Base-by-base conservation (phyloP, 345 rosid species). In the Heritiera fomes region DNA sequence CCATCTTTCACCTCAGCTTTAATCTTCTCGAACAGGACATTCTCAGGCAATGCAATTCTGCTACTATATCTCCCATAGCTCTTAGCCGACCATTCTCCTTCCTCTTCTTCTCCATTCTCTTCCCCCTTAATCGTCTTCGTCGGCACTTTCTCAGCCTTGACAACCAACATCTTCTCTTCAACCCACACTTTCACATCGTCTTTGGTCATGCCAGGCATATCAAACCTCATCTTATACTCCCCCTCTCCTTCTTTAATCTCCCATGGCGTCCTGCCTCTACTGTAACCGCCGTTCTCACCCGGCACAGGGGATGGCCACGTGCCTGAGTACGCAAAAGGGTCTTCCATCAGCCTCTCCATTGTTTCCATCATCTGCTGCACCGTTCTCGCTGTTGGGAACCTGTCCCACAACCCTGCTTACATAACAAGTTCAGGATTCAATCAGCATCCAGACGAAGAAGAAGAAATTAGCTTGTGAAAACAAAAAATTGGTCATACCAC, bases 361-460 rank as follows among this genome's bases (percentile, higher is more conserved):
- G 94, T 86, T 71, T 91, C 93, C 87, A 89, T 88, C 90, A 90
- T 89, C 76, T 89, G 87, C 75, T 88, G 87, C 61, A 87, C 94
- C 63, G 91, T 88, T 82, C 86, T 89, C 2, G 87, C 88, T 5
- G 90, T 82, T 23, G 94, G 89, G 75, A 86, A 91, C 69, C 90
- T 75, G 75, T 84, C 86, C 89, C 84, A 80, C 75, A 85, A 65
- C 41, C 85, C 87, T 90, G 83, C 59, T 53, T 52, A 52, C 8
- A 63, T 46, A 38, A 4, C 15, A 14, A 67, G 63, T 46, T 74
- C 71, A 55, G 77, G 18, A 45, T 45, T 32, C 7, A 46, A 20
- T 20, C 7, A 60, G 50, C 23, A 18, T 67, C 32, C 50, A 13
- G 69, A 61, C 75, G 11, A 52, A 28, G 12, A 45, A 7, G 34